phyloP scores from a whole-genome alignment of 495 filamentous ascomycete species.

The Penicillium simplicissimum region DNA sequence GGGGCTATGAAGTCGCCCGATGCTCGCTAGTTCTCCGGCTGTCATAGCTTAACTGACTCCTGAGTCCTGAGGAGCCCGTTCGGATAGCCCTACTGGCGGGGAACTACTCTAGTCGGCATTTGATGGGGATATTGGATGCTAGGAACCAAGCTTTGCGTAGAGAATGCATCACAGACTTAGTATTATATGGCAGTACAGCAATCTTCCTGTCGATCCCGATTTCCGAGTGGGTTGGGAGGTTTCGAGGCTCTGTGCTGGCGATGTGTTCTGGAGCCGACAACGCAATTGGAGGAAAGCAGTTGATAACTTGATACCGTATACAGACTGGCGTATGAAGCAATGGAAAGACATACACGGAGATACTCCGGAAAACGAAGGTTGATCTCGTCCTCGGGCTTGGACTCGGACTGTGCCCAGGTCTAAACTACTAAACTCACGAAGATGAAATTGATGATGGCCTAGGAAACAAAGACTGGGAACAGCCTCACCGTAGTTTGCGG shows the following conservation, averaged over 20 bases:
- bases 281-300: background rate
- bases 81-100: conserved; percentile 21
- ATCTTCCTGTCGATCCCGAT: conserved; percentile 2
- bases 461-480: conserved; percentile 11
- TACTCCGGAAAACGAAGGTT: background rate
- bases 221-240: conserved; percentile 6
- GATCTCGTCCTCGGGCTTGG: background rate
- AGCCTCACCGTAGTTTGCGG: conserved; percentile 33
- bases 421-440: background rate
- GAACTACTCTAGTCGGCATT: conserved; percentile 1
- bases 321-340: background rate
- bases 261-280: background rate
- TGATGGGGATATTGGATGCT: background rate
- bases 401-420: no score
- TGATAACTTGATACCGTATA: background rate
- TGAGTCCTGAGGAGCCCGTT: background rate
- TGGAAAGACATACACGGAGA: background rate
- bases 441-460: background rate
- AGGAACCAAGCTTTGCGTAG: conserved; percentile 13
- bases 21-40: background rate
- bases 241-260: background rate
- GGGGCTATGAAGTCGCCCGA: background rate
- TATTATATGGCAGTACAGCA: background rate
- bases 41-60: conserved; percentile 1
- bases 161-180: background rate